Evolutionary conservation across 495 filamentous ascomycete species (phyloP), one percentile per base, ranked within the genome.

Genomic region (Penicillium desertorum): DNA sequence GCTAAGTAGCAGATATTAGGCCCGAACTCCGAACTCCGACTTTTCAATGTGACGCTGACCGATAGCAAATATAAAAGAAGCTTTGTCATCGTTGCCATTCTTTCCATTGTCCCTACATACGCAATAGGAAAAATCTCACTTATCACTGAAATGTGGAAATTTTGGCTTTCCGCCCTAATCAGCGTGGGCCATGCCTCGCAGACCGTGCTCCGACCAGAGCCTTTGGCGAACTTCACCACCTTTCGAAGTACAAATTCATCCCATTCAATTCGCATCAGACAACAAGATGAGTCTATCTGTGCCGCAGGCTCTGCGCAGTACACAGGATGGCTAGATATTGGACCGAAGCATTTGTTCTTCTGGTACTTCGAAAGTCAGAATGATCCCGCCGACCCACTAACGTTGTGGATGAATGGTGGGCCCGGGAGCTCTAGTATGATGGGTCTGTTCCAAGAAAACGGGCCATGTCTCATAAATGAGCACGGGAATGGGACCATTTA

Each of bases 281-380:
- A 68, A 30, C 74, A 77, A 59, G 62, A 75, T 56, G 69, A 74
- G 14, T 63, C 66, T 8, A 58, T 76, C 57, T 77, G 75, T 59
- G 66, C 61, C 9, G 69, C 75, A 1, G 68, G 63, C 30, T 71
- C 72, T 1, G 56, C 59, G 0, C 75, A 77, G 49, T 76, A 73
- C 25, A 77, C 72, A 16, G 75, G 73, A 46, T 77, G 73, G 71
- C 58, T 74, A 3, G 68, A 74, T 39, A 51, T 69, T 16, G 66
- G 68, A 1, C 56, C 53, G 1, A 60, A 57, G 1, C 84, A 85
- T 60, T 75, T 85, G 37, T 86, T 86, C 69, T 86, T 76, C 64
- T 83, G 82, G 81, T 84, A 81, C 62, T 85, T 85, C 57, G 81
- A 85, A 60, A 71, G 79, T 23, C 74, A 80, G 46, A 78, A 81